Evolutionary conservation across 129 eudicot species (phyloP), one percentile per base, ranked within the genome.

Genomic region (Flaveria sonorensis): DNA sequence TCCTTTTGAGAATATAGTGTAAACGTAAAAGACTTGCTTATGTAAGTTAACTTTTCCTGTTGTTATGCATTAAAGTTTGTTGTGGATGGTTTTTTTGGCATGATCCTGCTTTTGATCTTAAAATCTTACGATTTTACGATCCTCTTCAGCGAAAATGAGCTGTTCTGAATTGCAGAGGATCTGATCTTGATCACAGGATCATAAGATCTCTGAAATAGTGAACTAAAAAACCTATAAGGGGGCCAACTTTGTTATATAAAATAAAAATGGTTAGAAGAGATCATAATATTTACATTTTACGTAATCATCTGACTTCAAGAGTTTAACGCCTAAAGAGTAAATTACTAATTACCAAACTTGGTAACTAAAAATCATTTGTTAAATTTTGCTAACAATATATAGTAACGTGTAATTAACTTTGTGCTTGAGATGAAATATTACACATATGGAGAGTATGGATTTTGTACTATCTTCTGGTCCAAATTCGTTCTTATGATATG

Each of bases 31-130:
- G 73, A 79, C 83, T 71, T 72, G 63, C 68, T 32, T 71, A 70
- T 71, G 46, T 69, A 78, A 78, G 81, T 52, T 77, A n/a, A 42
- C 43, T 15, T 26, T 43, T 76, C 21, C 71, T 70, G 82, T 79
- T 79, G 82, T 80, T 80, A 64, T 73, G 68, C 64, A 51, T 63
- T 63, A 72, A 66, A 19, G 21, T 80, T 71, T 64, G 73, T 72
- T 80, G 64, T 72, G 47, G 40, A 51, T 53, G 39, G 26, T 28
- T 32, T 42, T 77, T 62, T 26, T 28, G 23, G 65, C 65, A 59
- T 59, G 65, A 21, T 59, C 65, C 65, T 59, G 65, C 9, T 59
- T 59, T 23, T 59, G 16, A 59, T 11, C 65, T 57, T 21, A 57
- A 21, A 21, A 21, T 57, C 64, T 21, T 21, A 57, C 0, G 6